These are phyloP conservation scores for Gossypium arboreum DNA, from an alignment of 345 rosid species.

Conservation along the genomic window DNA sequence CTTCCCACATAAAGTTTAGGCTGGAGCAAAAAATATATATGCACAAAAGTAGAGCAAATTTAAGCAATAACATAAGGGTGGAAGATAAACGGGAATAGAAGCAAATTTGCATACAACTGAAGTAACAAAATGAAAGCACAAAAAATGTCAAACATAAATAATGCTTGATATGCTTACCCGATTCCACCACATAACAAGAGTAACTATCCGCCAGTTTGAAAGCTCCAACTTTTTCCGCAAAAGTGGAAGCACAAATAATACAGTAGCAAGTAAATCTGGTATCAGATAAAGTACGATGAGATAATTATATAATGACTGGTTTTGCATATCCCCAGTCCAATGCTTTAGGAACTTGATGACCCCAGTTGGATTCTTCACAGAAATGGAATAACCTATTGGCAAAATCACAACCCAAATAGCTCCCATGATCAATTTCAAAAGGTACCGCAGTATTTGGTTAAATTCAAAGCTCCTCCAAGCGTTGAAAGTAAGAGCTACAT, in stretches of 20 bases:
- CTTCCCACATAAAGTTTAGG: constrained; percentile 92
- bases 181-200: constrained; percentile 95
- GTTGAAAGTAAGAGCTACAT: constrained; percentile 68
- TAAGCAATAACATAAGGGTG: not conserved
- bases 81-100: not conserved
- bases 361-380: constrained; percentile 72
- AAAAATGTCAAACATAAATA: not conserved
- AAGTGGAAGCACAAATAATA: constrained; percentile 70
- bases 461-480: constrained; percentile 82
- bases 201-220: constrained; percentile 70
- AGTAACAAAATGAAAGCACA: not conserved
- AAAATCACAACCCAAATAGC: constrained; percentile 78
- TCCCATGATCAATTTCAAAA: constrained; percentile 71
- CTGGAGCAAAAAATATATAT: constrained; percentile 34
- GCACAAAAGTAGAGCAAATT: constrained; percentile 6
- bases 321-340: constrained; percentile 64
- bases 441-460: constrained; percentile 67
- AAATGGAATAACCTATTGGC: constrained; percentile 71
- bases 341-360: constrained; percentile 55
- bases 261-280: constrained; percentile 69
- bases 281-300: constrained; percentile 73
- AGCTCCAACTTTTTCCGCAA: constrained; percentile 77
- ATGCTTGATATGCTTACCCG: constrained; percentile 53
- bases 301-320: constrained; percentile 58
- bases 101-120: not conserved